Base-by-base conservation (phyloP, 2,329 filamentous ascomycete genomes). In the Sporothrix globosa region DNA sequence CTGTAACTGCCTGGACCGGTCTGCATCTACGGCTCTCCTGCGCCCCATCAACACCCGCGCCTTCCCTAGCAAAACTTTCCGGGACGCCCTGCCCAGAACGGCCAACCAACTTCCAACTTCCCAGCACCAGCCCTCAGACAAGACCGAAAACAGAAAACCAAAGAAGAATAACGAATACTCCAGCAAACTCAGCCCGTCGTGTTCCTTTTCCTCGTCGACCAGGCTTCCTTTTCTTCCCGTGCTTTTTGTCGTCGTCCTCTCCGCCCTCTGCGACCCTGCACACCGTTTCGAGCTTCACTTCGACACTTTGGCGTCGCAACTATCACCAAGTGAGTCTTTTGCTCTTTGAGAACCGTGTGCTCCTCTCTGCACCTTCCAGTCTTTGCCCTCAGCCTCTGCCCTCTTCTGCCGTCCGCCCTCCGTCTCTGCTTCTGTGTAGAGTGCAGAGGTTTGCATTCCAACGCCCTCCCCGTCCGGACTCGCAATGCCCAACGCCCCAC, bases 51-150 rank as follows among this genome's bases (percentile, higher is more conserved):
- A 2, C 14, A 2, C 48, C 48, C 48, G n/a, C 48, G 48, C 17
- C 48, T n/a, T 50, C 48, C 17, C 19, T 7, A 19, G 48, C 19
- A 50, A 50, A 21, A 21, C 48, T 21, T 50, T 50, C 48, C 19
- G 6, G 6, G 19, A n/a, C 19, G 48, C 48, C 46, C 48, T n/a
- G 48, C 48, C 48, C 24, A 24, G 27, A 24, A 24, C 58, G 44
- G 39, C 58, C 58, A 63, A 63, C 58, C 58, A 63, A 63, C 58
- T 63, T 46, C 58, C 58, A 63, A 63, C 58, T 63, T 46, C 58
- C 56, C 58, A 46, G 58, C 58, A 44, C 39, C 41, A 27, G 56
- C 56, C 56, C 56, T 60, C 56, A 19, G 58, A 61, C 58, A 63
- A 46, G 58, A 19, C n/a, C 17, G 5, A 14, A 63, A 63, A 61